Base-by-base conservation (phyloP, 1,284 basidiomycete genomes). In the Xanthoconium separans region DNA sequence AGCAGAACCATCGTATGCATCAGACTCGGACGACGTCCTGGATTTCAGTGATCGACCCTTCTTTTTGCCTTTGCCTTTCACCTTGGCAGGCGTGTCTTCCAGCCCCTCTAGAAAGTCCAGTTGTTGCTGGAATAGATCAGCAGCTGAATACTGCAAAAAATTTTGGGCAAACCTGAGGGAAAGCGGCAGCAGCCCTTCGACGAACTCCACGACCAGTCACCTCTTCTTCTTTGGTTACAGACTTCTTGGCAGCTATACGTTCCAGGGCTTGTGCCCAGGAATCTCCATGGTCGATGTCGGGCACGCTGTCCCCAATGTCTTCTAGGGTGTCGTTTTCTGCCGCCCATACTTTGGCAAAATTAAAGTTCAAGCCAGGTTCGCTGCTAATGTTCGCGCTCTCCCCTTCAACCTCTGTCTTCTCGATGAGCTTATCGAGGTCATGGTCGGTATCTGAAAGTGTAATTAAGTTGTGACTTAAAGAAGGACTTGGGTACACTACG, bases 311-410 rank as follows among this genome's bases (percentile, higher is more conserved):
- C 20, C 73, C 76, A 31, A 91, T 71, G 16, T 93, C 89, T 64
- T 85, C 82, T 34, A 92, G 66, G 4, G 73, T 65, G 50, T 87
- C 85, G 65, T 87, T 86, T 52, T 87, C 83, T 24, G 89, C 84
- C 12, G 90, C 83, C 93, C 93, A 95, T 43, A 95, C 81, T 66
- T 93, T 93, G 4, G 93, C 91, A 65, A 95, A 95, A 6, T 80
- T 82, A 68, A 95, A 94, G 6, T 82, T 76, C 44, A 82, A 71
- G 49, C 71, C 74, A 29, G 73, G 72, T 54, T 77, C 78, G 34
- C 70, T 68, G 22, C 70, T 64, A 52, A 77, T 71, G 62, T 82
- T 76, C 59, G 77, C 65, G 55, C 85, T 72, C 34, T 84, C 86
- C 3, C 77, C 82, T 66, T 93, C 87, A 53, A 79, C 76, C 70